Percentiles rank a stretch among this genome's conserved stretches.
Conservation (phyloP, 768 basidiomycete genomes). For the Naganishia randhawae region DNA sequence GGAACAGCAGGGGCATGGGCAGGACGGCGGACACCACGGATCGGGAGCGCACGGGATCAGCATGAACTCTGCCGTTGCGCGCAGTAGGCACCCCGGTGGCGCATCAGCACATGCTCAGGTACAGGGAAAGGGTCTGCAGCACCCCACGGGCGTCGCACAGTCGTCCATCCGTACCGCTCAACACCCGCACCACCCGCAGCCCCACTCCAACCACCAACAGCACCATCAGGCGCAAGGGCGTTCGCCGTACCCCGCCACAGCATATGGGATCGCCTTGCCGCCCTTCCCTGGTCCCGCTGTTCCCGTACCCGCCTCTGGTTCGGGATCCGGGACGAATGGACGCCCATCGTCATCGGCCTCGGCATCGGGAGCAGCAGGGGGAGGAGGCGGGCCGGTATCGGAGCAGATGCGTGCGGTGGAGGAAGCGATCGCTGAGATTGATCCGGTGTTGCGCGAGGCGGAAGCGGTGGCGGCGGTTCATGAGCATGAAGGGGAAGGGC, state of each 20-base stretch:
- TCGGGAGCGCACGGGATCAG: too few species aligned
- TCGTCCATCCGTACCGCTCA: constrained; percentile 9
- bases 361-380: neutral
- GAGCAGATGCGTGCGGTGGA: constrained; percentile 2
- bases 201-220: neutral
- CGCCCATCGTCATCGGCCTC: too few species aligned
- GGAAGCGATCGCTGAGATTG: constrained; percentile 13
- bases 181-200: neutral
- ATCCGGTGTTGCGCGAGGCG: constrained; percentile 2
- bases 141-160: neutral
- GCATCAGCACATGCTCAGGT: too few species aligned
- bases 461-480: neutral
- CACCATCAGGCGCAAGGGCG: neutral
- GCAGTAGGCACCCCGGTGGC: too few species aligned
- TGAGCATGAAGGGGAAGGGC: neutral
- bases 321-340: neutral
- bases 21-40: too few species aligned
- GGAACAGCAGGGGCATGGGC: neutral
- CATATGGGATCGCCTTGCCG: neutral
- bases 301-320: neutral
- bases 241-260: neutral
- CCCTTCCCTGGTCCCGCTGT: too few species aligned
- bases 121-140: neutral
- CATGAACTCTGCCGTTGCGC: too few species aligned
- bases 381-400: neutral